Evolutionary conservation across 352 stramenopile genomes (phyloP), one percentile per base, ranked within the genome.

Genomic region (Blastocystis sp.): DNA sequence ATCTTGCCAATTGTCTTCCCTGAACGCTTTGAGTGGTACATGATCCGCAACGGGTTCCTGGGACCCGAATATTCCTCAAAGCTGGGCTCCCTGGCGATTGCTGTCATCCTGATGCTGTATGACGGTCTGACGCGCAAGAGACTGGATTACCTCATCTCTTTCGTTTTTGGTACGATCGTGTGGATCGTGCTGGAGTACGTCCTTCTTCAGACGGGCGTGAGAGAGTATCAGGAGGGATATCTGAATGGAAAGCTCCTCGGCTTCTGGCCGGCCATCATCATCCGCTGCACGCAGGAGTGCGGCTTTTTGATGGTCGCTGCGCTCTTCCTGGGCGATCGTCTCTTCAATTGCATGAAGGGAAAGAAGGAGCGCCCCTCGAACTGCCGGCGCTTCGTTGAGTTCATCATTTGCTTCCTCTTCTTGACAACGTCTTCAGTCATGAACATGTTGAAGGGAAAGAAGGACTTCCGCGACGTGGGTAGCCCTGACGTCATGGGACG

Each of bases 261-360:
- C 14, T 76, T 56, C 66, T 76, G 66, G 66, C 66, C 66, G 28
- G 66, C 66, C n/a, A 17, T 76, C 10, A 76, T 76, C 21, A 48
- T 76, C 53, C 66, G 66, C n/a, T 76, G 66, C 53, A 21, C 66
- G 41, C 66, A 76, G 21, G 66, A 76, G 48, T 76, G 66, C 53
- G 66, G 66, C 1, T 76, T 76, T 23, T 23, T 76, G n/a, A 76
- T 76, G 66, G 66, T 76, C 11, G 19, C 34, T 52, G 28, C 34
- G 2, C 10, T 76, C 10, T 76, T 76, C 48, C 9, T 59, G 66
- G 66, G 66, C 41, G 66, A 76, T n/a, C 66, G 66, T 76, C 38
- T 76, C 34, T 60, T 76, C 21, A 76, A 76, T 14, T 76, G 66
- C 40, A 76, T 76, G 66, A 76, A 76, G 66, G 66, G 66, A 76